Conservation (phyloP, 371 early-diverging fungal species). For the Mucor indicus region DNA sequence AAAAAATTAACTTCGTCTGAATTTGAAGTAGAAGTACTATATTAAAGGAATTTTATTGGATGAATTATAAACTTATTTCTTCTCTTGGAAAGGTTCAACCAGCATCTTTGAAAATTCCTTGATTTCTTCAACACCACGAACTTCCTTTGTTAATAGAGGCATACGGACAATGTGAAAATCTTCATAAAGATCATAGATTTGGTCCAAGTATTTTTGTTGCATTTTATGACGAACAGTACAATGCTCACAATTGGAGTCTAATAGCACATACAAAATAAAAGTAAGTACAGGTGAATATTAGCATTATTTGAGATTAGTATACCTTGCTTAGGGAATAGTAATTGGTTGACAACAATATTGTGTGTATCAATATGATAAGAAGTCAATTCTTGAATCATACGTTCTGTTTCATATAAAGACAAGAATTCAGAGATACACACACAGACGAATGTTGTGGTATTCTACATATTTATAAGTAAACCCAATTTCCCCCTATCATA, state of each 20-base stretch:
- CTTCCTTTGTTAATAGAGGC: conserved; percentile 95
- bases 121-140: conserved; percentile 92
- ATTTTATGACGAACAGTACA: conserved; percentile 94
- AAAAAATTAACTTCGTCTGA: no score
- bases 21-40: no score
- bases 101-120: conserved; percentile 90
- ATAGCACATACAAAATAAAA: background rate
- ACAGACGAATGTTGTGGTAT: conserved; percentile 97
- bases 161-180: conserved; percentile 92
- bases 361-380: conserved; percentile 96
- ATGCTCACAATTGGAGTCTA: conserved; percentile 90
- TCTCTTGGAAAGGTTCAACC: conserved; percentile 69
- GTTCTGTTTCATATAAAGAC: conserved; percentile 98
- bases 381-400: conserved; percentile 98
- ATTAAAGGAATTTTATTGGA: no score
- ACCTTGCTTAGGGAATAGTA: conserved; percentile 91
- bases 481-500: background rate
- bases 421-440: conserved; percentile 98
- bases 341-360: conserved; percentile 98
- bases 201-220: conserved; percentile 97
- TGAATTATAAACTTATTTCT: no score
- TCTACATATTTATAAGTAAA: conserved; percentile 41
- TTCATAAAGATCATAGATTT: conserved; percentile 97
- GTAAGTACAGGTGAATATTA: background rate
- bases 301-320: conserved; percentile 11